Evolutionary conservation across 139 green algal species (phyloP).

Genomic region (Tetradesmus lagerheimii): DNA sequence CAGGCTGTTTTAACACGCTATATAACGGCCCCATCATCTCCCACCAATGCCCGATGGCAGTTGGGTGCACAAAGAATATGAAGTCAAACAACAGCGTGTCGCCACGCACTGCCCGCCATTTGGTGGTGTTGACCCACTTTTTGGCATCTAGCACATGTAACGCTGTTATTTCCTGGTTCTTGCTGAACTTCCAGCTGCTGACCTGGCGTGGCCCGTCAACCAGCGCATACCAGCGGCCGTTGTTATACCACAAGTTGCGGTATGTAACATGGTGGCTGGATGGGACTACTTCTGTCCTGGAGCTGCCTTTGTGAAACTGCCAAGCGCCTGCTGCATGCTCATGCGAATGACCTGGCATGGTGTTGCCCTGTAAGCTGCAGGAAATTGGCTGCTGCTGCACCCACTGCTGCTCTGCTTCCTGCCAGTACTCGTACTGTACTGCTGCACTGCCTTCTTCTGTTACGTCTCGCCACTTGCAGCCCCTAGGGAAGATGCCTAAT

Average conservation of each 20-base stretch:
- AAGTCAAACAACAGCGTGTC: slow-evolving; percentile 92
- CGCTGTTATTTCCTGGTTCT: slow-evolving; percentile 68
- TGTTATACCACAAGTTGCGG: slow-evolving; percentile 82
- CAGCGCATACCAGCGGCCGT: slow-evolving; percentile 78
- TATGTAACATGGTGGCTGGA: slow-evolving; percentile 58
- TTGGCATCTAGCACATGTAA: slow-evolving; percentile 59
- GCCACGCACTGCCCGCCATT: slow-evolving; percentile 66
- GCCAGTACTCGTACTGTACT: slow-evolving; percentile 31
- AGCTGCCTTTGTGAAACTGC: slow-evolving; percentile 59
- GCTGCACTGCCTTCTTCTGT: slow-evolving; percentile 54
- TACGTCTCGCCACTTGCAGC: slow-evolving; percentile 81
- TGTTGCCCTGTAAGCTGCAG: not conserved
- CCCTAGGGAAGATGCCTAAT: slow-evolving; percentile 75
- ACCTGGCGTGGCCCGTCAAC: slow-evolving; percentile 70
- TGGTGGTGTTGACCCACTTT: slow-evolving; percentile 50
- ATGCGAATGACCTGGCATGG: slow-evolving; percentile 59
- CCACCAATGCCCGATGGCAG: slow-evolving; percentile 91
- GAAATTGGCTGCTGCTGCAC: not conserved
- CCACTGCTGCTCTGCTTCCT: slow-evolving; percentile 12
- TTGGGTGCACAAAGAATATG: slow-evolving; percentile 90
- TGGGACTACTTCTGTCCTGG: slow-evolving; percentile 72
- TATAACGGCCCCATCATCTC: slow-evolving; percentile 90
- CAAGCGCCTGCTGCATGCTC: slow-evolving; percentile 71
- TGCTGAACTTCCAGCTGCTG: slow-evolving; percentile 62
- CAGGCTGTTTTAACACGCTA: slow-evolving; percentile 60